Conservation (phyloP, 345 rosid species). For the Syzygium aqueum region DNA sequence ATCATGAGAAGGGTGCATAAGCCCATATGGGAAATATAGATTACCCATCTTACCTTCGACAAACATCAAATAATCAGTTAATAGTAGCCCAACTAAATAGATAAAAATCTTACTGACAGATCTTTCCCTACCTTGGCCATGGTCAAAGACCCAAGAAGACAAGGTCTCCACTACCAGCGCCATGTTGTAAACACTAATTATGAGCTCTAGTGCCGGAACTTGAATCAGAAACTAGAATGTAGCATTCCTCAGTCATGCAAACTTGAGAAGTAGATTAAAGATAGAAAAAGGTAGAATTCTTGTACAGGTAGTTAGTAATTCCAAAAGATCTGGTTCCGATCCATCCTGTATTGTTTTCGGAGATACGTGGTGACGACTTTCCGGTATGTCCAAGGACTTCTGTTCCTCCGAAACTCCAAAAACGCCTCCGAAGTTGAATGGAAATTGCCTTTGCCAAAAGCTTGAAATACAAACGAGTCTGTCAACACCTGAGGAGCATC, state of each 20-base stretch:
- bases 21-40: background rate
- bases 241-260: background rate
- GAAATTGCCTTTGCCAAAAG: constrained; percentile 76
- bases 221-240: background rate
- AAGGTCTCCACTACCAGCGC: background rate
- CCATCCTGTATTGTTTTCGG: constrained; percentile 46
- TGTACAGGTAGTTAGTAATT: constrained; percentile 34
- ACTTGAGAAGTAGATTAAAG: background rate
- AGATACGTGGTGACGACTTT: constrained; percentile 47
- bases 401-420: constrained; percentile 40
- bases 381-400: constrained; percentile 49
- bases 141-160: background rate
- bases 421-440: constrained; percentile 69
- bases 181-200: background rate
- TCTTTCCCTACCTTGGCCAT: background rate
- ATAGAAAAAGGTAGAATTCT: background rate
- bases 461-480: constrained; percentile 52
- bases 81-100: background rate
- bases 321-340: constrained; percentile 65
- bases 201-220: background rate
- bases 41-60: background rate
- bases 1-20: background rate
- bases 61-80: background rate
- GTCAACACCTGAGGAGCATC: constrained; percentile 41
- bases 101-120: background rate